Conservation (phyloP, 495 filamentous ascomycete species). For the Jackrogersella multiformis region DNA sequence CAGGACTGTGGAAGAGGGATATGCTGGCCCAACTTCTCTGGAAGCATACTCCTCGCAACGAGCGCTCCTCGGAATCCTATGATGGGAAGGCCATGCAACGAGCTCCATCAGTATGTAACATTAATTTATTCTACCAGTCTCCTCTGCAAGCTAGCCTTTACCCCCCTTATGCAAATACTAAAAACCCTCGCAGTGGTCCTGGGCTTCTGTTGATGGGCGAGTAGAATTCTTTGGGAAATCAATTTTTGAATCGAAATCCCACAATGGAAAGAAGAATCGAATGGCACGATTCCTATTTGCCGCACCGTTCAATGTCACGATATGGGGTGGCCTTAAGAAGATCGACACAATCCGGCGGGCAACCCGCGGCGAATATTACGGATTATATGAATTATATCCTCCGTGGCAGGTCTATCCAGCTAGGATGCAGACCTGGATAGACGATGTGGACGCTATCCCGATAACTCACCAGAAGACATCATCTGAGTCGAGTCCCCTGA, state of each 20-base stretch:
- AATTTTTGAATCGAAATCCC: too few relatives aligned
- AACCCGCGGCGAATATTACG: too few relatives aligned
- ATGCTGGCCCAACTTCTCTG: background rate
- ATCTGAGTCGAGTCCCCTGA: too few relatives aligned
- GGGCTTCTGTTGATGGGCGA: background rate
- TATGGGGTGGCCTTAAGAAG: background rate
- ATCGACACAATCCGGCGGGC: background rate
- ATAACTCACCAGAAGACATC: too few relatives aligned
- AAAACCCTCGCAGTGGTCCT: background rate
- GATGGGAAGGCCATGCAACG: too few relatives aligned
- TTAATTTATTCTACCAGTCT: too few relatives aligned
- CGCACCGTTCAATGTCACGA: background rate
- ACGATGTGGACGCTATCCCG: too few relatives aligned
- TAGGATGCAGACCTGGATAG: too few relatives aligned
- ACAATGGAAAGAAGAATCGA: background rate
- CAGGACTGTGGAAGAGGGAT: background rate
- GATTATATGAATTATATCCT: too few relatives aligned
- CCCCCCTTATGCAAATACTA: background rate
- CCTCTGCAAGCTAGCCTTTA: background rate
- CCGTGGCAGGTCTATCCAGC: too few relatives aligned
- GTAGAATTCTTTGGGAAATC: background rate
- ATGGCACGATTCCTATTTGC: background rate
- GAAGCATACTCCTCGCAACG: background rate
- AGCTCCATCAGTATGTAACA: too few relatives aligned
- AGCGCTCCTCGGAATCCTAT: too few relatives aligned